Evolutionary conservation across 225 moss, liverwort and hornwort genomes (phyloP).

Genomic region (Polytrichum formosum): DNA sequence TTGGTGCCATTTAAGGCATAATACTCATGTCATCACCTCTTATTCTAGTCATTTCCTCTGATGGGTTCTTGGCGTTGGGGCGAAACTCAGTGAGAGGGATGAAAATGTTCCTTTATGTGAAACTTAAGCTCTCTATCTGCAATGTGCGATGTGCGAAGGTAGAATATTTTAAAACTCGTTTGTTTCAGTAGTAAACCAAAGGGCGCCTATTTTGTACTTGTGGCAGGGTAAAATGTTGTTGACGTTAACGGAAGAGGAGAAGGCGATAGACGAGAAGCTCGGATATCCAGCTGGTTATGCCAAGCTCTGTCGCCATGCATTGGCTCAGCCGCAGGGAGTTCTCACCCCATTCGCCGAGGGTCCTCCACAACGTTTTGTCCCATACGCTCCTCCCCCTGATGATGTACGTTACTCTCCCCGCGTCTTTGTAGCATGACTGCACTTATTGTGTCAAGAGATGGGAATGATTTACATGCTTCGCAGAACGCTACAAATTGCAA

Average conservation of each 20-base stretch:
- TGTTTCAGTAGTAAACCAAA: not conserved
- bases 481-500: not conserved
- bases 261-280: slow-evolving; percentile 43
- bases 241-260: slow-evolving; percentile 44
- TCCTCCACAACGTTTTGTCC: slow-evolving; percentile 56
- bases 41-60: not conserved
- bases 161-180: not conserved
- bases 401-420: slow-evolving; percentile 27
- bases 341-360: slow-evolving; percentile 46
- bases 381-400: slow-evolving; percentile 45
- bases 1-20: too few species aligned
- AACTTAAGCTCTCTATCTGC: not conserved
- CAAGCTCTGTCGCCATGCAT: slow-evolving; percentile 45
- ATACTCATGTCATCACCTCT: not conserved
- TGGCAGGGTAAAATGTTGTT: slow-evolving; percentile 45
- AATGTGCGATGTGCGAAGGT: not conserved
- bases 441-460: not conserved
- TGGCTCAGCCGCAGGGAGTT: slow-evolving; percentile 47
- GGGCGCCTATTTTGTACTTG: slow-evolving; percentile 8
- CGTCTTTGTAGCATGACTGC: not conserved
- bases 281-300: slow-evolving; percentile 52
- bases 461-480: not conserved
- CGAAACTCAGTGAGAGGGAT: not conserved
- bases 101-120: not conserved
- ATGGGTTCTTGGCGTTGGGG: not conserved